phyloP scores from a whole-genome alignment of 768 basidiomycete genomes.

The Leccinellum albellum region DNA sequence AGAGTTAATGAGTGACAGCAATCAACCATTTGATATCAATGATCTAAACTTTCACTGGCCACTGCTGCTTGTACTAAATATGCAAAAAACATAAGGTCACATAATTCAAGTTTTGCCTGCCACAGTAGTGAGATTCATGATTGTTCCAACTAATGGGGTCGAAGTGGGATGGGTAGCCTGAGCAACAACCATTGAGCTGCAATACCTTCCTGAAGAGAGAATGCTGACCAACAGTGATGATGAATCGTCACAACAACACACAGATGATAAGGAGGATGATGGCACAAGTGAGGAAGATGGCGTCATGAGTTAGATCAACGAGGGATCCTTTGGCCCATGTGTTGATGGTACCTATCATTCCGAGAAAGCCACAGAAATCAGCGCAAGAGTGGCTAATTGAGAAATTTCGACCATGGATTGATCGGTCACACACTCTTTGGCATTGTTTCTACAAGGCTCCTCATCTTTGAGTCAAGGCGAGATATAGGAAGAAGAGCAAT shows the following conservation, averaged over 20 bases:
- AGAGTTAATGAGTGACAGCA: not conserved
- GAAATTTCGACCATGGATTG: too few species aligned
- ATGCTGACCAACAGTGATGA: not conserved
- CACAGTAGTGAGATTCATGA: not conserved
- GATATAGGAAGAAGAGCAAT: too few species aligned
- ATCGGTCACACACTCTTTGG: too few species aligned
- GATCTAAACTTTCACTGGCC: not conserved
- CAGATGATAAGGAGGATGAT: too few species aligned
- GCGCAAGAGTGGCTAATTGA: too few species aligned
- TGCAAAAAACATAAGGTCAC: not conserved
- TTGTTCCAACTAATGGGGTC: not conserved
- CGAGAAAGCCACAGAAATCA: not conserved
- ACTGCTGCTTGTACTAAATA: not conserved
- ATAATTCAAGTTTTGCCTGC: not conserved
- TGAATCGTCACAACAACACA: not conserved
- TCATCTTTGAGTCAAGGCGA: too few species aligned
- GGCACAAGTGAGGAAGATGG: too few species aligned
- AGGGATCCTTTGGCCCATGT: not conserved
- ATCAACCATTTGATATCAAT: not conserved
- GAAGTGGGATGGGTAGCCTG: not conserved
- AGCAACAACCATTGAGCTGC: not conserved
- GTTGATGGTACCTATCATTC: not conserved
- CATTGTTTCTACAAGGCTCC: not conserved
- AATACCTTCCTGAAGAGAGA: not conserved
- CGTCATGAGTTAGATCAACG: not conserved